These are phyloP conservation scores for Murraya paniculata DNA, from an alignment of 345 rosid genomes.

Conservation along the genomic window DNA sequence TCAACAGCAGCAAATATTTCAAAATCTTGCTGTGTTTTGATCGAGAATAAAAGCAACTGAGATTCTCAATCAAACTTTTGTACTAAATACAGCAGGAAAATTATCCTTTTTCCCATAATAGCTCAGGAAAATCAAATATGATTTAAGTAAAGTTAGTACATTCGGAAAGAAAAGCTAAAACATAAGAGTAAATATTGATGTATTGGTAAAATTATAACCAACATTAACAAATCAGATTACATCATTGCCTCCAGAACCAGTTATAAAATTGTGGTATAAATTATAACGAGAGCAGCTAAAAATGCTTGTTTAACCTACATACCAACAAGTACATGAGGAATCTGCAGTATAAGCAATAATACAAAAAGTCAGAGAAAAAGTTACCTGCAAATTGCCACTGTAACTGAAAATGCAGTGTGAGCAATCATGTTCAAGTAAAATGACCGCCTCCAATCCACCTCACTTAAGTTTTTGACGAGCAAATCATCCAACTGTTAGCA, in stretches of 20 bases:
- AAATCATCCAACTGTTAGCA: slow-evolving; percentile 69
- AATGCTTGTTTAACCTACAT: not conserved
- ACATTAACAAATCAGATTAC: not conserved
- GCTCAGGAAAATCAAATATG: not conserved
- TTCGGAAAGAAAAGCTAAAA: not conserved
- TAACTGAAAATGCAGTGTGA: slow-evolving; percentile 80
- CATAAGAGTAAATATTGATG: not conserved
- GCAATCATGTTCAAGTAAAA: slow-evolving; percentile 93
- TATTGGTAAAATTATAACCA: not conserved
- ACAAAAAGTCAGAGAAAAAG: slow-evolving; percentile 8
- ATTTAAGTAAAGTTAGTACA: not conserved
- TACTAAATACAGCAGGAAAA: not conserved
- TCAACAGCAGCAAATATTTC: not conserved
- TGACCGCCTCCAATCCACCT: slow-evolving; percentile 93
- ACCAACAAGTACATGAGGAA: not conserved
- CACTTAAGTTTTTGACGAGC: slow-evolving; percentile 50
- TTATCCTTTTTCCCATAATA: not conserved
- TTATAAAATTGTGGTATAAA: not conserved
- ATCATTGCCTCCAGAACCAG: slow-evolving; percentile 9
- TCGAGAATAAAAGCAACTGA: slow-evolving; percentile 12
- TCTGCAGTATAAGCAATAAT: not conserved
- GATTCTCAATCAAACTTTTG: slow-evolving; percentile 8
- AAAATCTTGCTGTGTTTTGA: slow-evolving; percentile 9
- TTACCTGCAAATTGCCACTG: slow-evolving; percentile 98
- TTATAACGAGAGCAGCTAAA: not conserved